A percentile compares a stretch with the other conserved stretches of the same genome.
These are phyloP conservation scores for Cytospora schulzeri DNA, from an alignment of 2,329 filamentous ascomycete genomes.

Conservation along the genomic window DNA sequence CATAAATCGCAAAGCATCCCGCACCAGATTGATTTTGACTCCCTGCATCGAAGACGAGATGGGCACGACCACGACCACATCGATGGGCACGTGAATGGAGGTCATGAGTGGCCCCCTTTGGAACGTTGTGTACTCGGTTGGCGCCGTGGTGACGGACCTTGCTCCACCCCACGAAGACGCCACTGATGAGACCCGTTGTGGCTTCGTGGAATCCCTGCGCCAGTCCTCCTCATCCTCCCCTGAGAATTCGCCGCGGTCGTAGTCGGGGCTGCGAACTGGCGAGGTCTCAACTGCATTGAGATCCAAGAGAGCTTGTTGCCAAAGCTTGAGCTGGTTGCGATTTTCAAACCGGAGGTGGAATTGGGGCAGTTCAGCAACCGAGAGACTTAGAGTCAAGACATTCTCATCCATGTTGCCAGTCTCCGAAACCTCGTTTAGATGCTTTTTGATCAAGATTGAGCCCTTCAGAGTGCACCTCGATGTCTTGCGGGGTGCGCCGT, in stretches of 20 bases:
- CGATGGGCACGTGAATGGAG: conserved; percentile 83
- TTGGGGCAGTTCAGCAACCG: conserved; percentile 86
- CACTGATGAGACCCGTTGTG: conserved; percentile 77
- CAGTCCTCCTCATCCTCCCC: conserved; percentile 89
- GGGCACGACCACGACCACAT: conserved; percentile 94
- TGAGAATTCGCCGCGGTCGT: conserved; percentile 75
- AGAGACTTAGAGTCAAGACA: conserved; percentile 84
- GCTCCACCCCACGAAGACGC: conserved; percentile 80
- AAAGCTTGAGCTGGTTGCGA: conserved; percentile 80
- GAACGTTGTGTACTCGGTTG: conserved; percentile 87
- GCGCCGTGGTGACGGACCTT: conserved; percentile 82
- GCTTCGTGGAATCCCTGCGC: conserved; percentile 58
- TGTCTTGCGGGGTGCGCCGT: conserved; percentile 61
- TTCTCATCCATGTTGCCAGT: conserved; percentile 72
- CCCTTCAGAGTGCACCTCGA: conserved; percentile 90
- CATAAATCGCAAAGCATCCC: conserved; percentile 90
- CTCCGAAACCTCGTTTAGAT: conserved; percentile 85
- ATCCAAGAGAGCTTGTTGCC: conserved; percentile 85
- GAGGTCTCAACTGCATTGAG: conserved; percentile 72
- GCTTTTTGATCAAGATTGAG: conserved; percentile 97
- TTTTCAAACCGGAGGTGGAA: conserved; percentile 92
- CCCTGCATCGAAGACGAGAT: conserved; percentile 99
- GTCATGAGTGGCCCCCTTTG: conserved; percentile 52
- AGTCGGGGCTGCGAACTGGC: conserved; percentile 70
- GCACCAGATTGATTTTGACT: conserved; percentile 93